Percentiles rank a stretch among this genome's conserved stretches.
These are phyloP conservation scores for Backusella luteola DNA, from an alignment of 192 early-diverging fungal species.

Conservation along the genomic window DNA sequence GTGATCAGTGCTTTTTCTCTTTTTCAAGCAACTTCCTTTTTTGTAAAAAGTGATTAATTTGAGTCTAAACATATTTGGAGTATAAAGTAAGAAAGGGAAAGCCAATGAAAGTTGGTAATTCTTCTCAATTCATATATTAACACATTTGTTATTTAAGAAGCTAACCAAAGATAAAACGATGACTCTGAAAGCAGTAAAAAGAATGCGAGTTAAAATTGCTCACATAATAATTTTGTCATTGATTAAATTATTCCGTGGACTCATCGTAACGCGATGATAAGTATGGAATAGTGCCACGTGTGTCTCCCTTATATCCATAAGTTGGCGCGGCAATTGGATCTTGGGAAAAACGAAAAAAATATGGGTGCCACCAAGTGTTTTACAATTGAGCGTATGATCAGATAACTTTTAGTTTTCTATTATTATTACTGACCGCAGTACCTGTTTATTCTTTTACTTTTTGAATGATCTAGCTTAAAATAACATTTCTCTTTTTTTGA, in stretches of 20 bases:
- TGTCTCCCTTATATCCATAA: background rate
- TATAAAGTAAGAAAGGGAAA: background rate
- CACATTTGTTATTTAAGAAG: background rate
- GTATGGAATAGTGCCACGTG: slow-evolving; percentile 8
- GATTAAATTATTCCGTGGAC: background rate
- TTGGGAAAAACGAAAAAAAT: background rate
- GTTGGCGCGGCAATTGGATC: background rate
- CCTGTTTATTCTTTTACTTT: background rate
- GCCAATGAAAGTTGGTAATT: background rate
- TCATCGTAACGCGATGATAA: background rate
- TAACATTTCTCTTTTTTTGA: background rate
- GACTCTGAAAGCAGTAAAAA: background rate
- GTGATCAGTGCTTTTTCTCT: slow-evolving; percentile 1
- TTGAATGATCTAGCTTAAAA: background rate
- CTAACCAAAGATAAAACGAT: background rate
- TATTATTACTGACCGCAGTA: background rate
- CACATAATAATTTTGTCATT: background rate
- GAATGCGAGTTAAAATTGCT: background rate
- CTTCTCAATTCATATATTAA: background rate
- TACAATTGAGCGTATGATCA: slow-evolving; percentile 3
- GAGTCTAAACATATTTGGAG: background rate
- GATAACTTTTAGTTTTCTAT: background rate
- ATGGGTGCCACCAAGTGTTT: background rate
- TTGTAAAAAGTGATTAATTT: background rate
- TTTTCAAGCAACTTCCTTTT: background rate